Conservation (phyloP, 192 early-diverging fungal genomes). For the Chytriomyces confervae region DNA sequence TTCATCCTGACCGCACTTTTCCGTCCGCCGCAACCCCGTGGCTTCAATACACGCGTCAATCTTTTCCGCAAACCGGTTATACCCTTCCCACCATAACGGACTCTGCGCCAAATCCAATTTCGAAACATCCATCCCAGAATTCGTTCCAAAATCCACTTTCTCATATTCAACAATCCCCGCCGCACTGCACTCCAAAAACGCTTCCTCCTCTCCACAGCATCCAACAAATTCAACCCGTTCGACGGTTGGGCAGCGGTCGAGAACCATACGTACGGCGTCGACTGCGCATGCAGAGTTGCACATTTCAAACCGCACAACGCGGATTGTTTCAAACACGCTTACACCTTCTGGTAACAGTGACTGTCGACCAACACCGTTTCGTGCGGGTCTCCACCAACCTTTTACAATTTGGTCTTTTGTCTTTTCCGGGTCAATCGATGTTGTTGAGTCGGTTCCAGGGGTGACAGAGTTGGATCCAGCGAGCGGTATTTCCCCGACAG, state of each 20-base stretch:
- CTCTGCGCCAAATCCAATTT: neutral
- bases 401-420: neutral
- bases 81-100: constrained; percentile 26
- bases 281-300: constrained; percentile 26
- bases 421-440: too few relatives aligned
- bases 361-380: neutral
- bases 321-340: constrained; percentile 7
- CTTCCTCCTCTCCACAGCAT: constrained; percentile 20
- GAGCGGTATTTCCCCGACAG: too few relatives aligned
- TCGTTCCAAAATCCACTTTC: neutral
- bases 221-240: constrained; percentile 41
- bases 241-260: constrained; percentile 33
- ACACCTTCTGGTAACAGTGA: neutral
- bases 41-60: constrained; percentile 13
- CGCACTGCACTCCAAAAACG: constrained; percentile 30
- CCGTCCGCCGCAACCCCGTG: neutral
- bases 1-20: neutral
- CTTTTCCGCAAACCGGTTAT: constrained; percentile 6
- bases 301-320: constrained; percentile 39
- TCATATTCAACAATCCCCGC: constrained; percentile 30
- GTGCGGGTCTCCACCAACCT: constrained; percentile 18
- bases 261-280: constrained; percentile 37
- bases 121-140: neutral
- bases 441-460: neutral
- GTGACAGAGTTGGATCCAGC: neutral